A percentile compares a stretch with the other conserved stretches of the same genome.
Conservation (phyloP, 345 rosid genomes). For the Eucalyptus urophylla region DNA sequence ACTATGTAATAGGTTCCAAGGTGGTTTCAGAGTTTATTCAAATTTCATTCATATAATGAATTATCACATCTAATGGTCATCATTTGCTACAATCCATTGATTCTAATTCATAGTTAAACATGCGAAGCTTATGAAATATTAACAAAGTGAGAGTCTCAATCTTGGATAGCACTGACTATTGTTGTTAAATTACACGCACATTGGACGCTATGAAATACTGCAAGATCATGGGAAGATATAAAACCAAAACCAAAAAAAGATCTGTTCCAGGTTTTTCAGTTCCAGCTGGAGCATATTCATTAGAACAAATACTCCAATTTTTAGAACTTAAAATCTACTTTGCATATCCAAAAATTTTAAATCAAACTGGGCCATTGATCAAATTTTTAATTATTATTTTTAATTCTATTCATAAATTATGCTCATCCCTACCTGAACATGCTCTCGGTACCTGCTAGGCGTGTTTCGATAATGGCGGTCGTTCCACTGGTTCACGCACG, state of each 20-base stretch:
- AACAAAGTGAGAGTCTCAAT: background rate
- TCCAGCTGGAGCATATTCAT: rapidly evolving
- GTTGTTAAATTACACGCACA: no score
- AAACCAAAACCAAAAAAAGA: no score
- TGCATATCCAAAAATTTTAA: no score
- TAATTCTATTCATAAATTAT: no score
- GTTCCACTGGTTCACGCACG: background rate
- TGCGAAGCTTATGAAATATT: no score
- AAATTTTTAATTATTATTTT: no score
- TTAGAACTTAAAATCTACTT: no score
- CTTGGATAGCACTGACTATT: rapidly evolving
- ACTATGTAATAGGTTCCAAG: no score
- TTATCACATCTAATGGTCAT: background rate
- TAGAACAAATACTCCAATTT: no score
- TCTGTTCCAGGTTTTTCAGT: rapidly evolving
- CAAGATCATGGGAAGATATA: background rate
- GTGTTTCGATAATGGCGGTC: background rate
- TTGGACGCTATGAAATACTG: rapidly evolving
- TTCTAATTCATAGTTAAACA: no score
- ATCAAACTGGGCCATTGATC: background rate
- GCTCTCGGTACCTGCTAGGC: background rate
- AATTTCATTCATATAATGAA: background rate
- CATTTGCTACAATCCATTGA: no score
- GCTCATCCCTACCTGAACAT: background rate
- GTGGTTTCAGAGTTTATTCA: no score